A percentile compares a stretch with the other conserved stretches of the same genome.
Evolutionary conservation across 2,329 filamentous ascomycete genomes (phyloP).

Genomic region (Didymella segeticola): DNA sequence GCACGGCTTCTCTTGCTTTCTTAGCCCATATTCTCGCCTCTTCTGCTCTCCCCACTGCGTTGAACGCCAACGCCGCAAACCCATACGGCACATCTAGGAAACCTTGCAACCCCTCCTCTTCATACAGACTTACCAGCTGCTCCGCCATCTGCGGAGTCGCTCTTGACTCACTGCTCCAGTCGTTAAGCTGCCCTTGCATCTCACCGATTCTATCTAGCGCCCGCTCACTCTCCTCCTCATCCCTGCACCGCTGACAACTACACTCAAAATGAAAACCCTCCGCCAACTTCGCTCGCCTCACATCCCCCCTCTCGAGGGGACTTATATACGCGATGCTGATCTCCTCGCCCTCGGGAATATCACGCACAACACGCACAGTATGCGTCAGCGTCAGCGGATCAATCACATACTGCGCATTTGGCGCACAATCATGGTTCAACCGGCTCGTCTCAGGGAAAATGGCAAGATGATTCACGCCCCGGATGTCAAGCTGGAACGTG

Average conservation of each 20-base stretch:
- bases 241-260: constrained; percentile 46
- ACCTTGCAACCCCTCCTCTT: constrained; percentile 46
- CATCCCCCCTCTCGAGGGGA: constrained; percentile 40
- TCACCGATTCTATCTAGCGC: constrained; percentile 38
- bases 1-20: constrained; percentile 43
- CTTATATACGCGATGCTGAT: constrained; percentile 53
- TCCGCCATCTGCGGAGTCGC: constrained; percentile 39
- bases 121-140: constrained; percentile 45
- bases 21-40: constrained; percentile 44
- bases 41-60: constrained; percentile 36
- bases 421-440: constrained; percentile 52
- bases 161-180: constrained; percentile 31
- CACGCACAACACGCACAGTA: constrained; percentile 47
- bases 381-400: constrained; percentile 48
- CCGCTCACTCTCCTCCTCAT: constrained; percentile 35
- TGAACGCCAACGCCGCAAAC: constrained; percentile 50
- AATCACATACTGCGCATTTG: constrained; percentile 52
- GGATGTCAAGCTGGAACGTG: constrained; percentile 40
- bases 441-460: constrained; percentile 50
- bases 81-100: constrained; percentile 52
- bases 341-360: constrained; percentile 47
- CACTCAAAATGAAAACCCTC: constrained; percentile 53
- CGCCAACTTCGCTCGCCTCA: constrained; percentile 40
- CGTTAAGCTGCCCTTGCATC: constrained; percentile 42
- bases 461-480: constrained; percentile 39